Percentiles rank a stretch among this genome's conserved stretches.
These are phyloP conservation scores for Blastobotrys buckinghamii DNA, from an alignment of 1,139 yeast species.

Conservation along the genomic window DNA sequence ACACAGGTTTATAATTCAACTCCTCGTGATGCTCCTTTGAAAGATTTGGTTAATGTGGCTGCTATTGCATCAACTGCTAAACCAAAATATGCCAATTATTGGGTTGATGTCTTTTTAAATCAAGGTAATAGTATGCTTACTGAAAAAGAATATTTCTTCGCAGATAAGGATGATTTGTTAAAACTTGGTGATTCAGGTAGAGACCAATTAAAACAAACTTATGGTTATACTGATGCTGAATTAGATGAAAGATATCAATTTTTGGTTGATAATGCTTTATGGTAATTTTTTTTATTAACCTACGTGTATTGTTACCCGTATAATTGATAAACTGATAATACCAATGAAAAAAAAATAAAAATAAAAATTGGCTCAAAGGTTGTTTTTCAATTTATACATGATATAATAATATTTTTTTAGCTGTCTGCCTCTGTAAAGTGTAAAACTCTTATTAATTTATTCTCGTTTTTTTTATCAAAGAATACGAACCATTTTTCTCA, in stretches of 20 bases:
- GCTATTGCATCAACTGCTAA: neutral
- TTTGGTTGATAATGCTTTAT: neutral
- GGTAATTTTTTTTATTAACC: neutral
- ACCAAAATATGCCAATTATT: neutral
- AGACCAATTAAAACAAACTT: neutral
- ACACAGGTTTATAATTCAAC: neutral
- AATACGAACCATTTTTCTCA: too few species aligned
- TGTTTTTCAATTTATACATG: too few species aligned
- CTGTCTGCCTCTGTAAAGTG: too few species aligned
- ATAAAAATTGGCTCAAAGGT: too few species aligned
- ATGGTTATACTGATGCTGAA: neutral
- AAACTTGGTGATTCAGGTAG: neutral
- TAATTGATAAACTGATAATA: too few species aligned
- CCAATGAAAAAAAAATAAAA: too few species aligned
- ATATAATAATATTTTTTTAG: too few species aligned
- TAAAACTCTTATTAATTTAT: too few species aligned
- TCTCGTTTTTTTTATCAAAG: too few species aligned
- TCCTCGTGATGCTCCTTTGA: neutral
- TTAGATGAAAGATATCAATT: neutral
- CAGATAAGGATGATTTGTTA: neutral
- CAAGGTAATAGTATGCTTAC: neutral
- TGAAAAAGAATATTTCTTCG: neutral
- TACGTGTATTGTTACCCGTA: too few species aligned
- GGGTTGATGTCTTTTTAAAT: neutral
- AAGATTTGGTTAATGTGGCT: neutral